Evolutionary conservation across 1,284 basidiomycete species (phyloP).

Genomic region (Athelia sp.): DNA sequence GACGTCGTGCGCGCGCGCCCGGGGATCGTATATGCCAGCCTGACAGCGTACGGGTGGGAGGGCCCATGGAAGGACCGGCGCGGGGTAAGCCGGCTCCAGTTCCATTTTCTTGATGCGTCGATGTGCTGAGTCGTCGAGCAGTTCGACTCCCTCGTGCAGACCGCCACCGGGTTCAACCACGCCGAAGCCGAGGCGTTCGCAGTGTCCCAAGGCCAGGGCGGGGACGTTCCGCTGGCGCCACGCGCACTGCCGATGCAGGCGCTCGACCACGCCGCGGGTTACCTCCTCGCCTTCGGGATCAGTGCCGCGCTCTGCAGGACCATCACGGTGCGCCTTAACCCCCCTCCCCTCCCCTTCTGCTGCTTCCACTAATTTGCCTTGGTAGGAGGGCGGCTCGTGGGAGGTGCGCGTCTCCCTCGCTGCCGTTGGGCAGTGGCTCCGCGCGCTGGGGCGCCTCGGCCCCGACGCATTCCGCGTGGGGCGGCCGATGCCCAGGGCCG

Average conservation of each 20-base stretch:
- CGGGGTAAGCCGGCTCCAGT: slow-evolving; percentile 38
- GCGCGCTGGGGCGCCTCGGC: slow-evolving; percentile 44
- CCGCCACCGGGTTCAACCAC: slow-evolving; percentile 57
- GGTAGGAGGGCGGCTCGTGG: slow-evolving; percentile 58
- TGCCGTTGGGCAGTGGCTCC: slow-evolving; percentile 51
- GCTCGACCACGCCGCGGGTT: slow-evolving; percentile 58
- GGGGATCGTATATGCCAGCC: slow-evolving; percentile 54
- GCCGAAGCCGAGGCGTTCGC: slow-evolving; percentile 50
- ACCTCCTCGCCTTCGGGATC: slow-evolving; percentile 56
- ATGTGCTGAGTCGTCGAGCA: slow-evolving; percentile 15
- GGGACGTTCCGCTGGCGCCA: slow-evolving; percentile 24
- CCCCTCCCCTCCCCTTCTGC: background rate
- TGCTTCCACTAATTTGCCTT: too few species aligned
- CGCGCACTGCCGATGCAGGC: slow-evolving; percentile 56
- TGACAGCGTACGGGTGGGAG: slow-evolving; percentile 57
- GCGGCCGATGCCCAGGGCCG: slow-evolving; percentile 28
- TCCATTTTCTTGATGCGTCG: background rate
- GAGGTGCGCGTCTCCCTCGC: slow-evolving; percentile 57
- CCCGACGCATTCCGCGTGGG: slow-evolving; percentile 34
- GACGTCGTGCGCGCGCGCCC: slow-evolving; percentile 37
- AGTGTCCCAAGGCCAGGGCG: slow-evolving; percentile 17
- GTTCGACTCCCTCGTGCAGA: slow-evolving; percentile 70
- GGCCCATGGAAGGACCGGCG: slow-evolving; percentile 55
- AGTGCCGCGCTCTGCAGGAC: slow-evolving; percentile 50
- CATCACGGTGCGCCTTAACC: slow-evolving; percentile 32